These are phyloP conservation scores for Coniochaeta prunicola DNA, from an alignment of 2,329 filamentous ascomycete genomes.

Conservation along the genomic window DNA sequence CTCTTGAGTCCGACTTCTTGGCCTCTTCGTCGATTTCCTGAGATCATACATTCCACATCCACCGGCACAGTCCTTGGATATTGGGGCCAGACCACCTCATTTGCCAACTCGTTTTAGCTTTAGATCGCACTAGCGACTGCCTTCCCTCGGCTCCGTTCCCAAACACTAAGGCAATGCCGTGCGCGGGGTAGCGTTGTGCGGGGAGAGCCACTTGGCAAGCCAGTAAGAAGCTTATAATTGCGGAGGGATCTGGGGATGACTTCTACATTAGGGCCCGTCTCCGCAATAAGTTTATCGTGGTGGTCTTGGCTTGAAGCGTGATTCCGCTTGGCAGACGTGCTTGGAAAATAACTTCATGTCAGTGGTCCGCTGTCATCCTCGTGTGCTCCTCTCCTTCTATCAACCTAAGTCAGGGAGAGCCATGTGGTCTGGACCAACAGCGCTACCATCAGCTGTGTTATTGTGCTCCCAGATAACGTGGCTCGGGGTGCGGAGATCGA, in stretches of 20 bases:
- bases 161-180: not conserved
- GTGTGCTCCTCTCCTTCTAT: not conserved
- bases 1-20: not conserved
- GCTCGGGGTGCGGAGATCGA: too few species aligned
- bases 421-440: not conserved
- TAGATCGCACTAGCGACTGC: not conserved
- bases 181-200: constrained; percentile 1
- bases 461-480: not conserved
- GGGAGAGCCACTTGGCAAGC: not conserved
- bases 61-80: not conserved
- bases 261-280: not conserved
- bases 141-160: not conserved
- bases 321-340: too few species aligned
- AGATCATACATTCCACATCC: not conserved
- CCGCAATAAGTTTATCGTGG: not conserved
- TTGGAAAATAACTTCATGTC: not conserved
- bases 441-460: not conserved
- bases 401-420: not conserved
- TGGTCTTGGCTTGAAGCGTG: not conserved
- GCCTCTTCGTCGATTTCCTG: not conserved
- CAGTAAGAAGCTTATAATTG: not conserved
- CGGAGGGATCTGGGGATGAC: not conserved
- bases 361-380: not conserved
- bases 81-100: not conserved
- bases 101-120: not conserved